Conservation (phyloP, 2,329 filamentous ascomycete genomes). For the Hirsutella minnesotensis region DNA sequence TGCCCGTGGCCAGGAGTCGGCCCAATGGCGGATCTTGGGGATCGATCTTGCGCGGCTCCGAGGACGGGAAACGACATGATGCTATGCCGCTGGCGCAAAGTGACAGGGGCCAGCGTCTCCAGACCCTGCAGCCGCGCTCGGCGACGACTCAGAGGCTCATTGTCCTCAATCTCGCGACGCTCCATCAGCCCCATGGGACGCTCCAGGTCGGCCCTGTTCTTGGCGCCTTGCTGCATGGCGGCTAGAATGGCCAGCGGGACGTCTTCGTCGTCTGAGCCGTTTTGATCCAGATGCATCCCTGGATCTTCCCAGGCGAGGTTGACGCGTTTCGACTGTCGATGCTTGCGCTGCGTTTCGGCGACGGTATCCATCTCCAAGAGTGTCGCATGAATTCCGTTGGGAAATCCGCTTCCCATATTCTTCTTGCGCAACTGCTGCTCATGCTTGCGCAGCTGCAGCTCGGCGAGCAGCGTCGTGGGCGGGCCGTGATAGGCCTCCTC, state of each 20-base stretch:
- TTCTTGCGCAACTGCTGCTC: constrained; percentile 69
- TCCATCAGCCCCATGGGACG: constrained; percentile 67
- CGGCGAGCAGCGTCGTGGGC: constrained; percentile 84
- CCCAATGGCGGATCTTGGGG: constrained; percentile 1
- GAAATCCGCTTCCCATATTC: constrained; percentile 46
- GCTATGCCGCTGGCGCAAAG: constrained; percentile 29
- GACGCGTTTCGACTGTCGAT: constrained; percentile 62
- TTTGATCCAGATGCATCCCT: constrained; percentile 29
- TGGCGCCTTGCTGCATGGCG: constrained; percentile 40
- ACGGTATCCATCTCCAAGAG: constrained; percentile 84
- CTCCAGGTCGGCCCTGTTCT: constrained; percentile 42
- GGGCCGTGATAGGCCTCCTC: constrained; percentile 50
- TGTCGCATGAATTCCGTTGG: constrained; percentile 80
- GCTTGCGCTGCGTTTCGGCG: constrained; percentile 68
- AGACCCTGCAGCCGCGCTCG: constrained; percentile 63
- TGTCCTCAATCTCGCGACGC: constrained; percentile 76
- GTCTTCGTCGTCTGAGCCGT: constrained; percentile 61
- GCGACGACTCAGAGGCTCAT: constrained; percentile 72
- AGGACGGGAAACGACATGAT: constrained; percentile 27
- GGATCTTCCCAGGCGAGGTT: constrained; percentile 85
- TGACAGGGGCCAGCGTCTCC: constrained; percentile 28
- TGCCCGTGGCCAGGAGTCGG: constrained; percentile 33
- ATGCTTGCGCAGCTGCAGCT: constrained; percentile 81
- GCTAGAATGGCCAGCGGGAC: constrained; percentile 77
- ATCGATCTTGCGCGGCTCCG: constrained; percentile 1